Evolutionary conservation across 371 early-diverging fungal genomes (phyloP), one percentile per base, ranked within the genome.

Genomic region (Apophysomyces sp.): DNA sequence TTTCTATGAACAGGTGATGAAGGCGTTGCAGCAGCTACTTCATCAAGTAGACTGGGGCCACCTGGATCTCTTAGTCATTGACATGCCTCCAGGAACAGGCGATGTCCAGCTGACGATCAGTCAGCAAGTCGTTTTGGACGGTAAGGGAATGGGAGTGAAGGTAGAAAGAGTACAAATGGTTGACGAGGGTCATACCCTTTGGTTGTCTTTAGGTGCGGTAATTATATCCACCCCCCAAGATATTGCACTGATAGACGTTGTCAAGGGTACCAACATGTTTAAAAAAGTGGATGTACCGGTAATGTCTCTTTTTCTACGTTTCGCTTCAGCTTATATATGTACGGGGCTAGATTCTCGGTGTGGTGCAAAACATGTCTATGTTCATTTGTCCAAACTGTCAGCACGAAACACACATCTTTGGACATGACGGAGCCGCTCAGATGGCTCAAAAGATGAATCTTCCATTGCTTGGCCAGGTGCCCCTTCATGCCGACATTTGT

Each of bases 51-150:
- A 91, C 6, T 95, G 96, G 96, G 80, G 81, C 4, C 79, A 78
- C 1, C 59, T 91, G 26, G 96, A 95, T 70, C 66, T 91, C 8
- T 67, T 95, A 11, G 90, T 95, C 15, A 89, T 95, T 64, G 96
- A 95, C 66, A 89, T 93, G 91, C 96, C 96, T 26, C 96, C 96
- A 18, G 96, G 96, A 1, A 95, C 96, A 3, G 96, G 96, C 13
- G 96, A 95, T 72, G 89, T 90, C 7, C 94, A 93, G 69, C 61
- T 95, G 49, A 90, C 94, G 0, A 88, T 95, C 49, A 83, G 86
- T 54, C 96, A 95, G 73, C 90, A 90, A 65, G 78, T 94, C 6
- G 83, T 82, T 13, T 68, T 95, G 34, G 74, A 83, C 63, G 94
- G 94, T 85, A 79, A 58, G 41, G 3, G 32, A 1, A 37, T 4